Conservation (phyloP, 345 rosid genomes). For the Populus pruinosa region DNA sequence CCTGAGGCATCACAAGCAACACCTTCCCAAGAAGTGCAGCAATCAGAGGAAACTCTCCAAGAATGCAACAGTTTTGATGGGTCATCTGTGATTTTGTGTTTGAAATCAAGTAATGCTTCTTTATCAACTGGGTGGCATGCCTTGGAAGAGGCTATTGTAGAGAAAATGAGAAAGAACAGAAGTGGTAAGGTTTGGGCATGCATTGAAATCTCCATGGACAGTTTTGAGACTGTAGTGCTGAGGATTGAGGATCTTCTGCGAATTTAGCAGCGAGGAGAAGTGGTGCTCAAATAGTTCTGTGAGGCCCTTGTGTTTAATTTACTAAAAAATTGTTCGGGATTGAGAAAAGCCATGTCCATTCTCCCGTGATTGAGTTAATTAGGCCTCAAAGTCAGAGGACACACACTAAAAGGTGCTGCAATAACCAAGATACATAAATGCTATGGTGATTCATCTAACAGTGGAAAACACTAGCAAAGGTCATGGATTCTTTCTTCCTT, state of each 20-base stretch:
- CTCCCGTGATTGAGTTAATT: slow-evolving; percentile 13
- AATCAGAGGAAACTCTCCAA: slow-evolving; percentile 43
- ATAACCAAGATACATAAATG: neutral
- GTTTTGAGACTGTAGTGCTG: neutral
- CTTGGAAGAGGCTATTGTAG: slow-evolving; percentile 1
- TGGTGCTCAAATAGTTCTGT: neutral
- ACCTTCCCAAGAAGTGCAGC: slow-evolving; percentile 58
- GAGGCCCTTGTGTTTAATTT: neutral
- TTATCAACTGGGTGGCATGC: slow-evolving; percentile 42
- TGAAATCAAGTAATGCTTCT: slow-evolving; percentile 52
- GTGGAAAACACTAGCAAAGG: neutral
- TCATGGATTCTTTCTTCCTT: neutral
- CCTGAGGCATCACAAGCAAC: slow-evolving; percentile 40
- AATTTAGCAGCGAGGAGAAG: neutral
- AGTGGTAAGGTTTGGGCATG: slow-evolving; percentile 8
- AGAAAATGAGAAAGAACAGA: neutral
- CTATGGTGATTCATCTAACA: neutral
- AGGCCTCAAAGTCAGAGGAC: neutral
- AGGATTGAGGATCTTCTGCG: neutral
- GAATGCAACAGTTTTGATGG: slow-evolving; percentile 45
- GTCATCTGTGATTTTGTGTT: slow-evolving; percentile 44
- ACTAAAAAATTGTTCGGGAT: neutral
- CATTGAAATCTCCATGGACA: slow-evolving; percentile 20
- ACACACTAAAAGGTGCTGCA: neutral
- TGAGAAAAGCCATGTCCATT: neutral